Base-by-base conservation (phyloP, 768 basidiomycete genomes). In the Termitomyces sp. region DNA sequence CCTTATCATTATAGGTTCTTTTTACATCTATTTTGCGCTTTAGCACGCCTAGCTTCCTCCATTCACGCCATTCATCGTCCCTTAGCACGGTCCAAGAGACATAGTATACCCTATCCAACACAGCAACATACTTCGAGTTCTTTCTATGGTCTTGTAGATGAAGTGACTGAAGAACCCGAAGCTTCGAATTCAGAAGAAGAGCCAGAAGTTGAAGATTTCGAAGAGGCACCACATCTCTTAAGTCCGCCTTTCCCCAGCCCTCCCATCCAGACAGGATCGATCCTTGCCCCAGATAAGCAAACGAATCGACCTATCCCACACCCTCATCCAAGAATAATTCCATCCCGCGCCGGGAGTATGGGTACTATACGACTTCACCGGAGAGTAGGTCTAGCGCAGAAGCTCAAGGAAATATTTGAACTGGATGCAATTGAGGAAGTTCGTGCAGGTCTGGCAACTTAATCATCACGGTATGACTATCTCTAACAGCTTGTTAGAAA, bases 51-150 rank as follows among this genome's bases (percentile, higher is more conserved):
- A 53, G 84, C 92, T 1, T 94, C 92, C 26, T 94, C 92, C 11
- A 92, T 94, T 43, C 92, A 94, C 66, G 83, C 92, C 40, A 92
- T 94, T 50, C 83, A 94, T 67, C 84, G 90, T 21, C 91, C 91
- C 21, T 69, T 91, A 30, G 88, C 88, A 6, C 85, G 86, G 30
- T 84, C 81, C 7, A 81, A 80, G 54, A 77, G 81, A 28, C 61
- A 69, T 15, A 74, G 67, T 53, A 66, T 67, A 46, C 67, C 68
- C 26, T 17, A 47, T 40, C 15, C 51, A 42, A 55, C 30, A 47
- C 50, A 60, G 31, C 57, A 46, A 54, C 60, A 38, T 64, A 63
- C 60, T 56, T 47, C 52, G 57, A 33, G 53, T 60, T 41, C 63
- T 26, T 53, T 60, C 5, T 56, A 62, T 55, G 58, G 66, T 21